Evolutionary conservation across 2,329 filamentous ascomycete genomes (phyloP).

Genomic region (Tolypocladium tropicale): DNA sequence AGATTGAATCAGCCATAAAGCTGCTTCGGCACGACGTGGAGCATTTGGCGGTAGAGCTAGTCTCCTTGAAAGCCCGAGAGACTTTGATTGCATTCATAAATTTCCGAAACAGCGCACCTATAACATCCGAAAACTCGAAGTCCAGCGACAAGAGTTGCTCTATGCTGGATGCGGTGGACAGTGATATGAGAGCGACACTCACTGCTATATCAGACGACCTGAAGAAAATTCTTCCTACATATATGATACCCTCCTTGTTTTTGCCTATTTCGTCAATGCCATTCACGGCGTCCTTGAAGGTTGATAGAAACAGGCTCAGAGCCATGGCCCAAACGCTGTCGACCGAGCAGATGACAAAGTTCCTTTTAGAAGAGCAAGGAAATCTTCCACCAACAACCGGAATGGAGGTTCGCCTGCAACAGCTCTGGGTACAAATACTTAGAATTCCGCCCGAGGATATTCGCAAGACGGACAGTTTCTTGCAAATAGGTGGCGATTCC

Average conservation of each 20-base stretch:
- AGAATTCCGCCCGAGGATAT: not conserved
- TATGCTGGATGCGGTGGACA: not conserved
- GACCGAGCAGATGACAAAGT: not conserved
- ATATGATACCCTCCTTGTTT: not conserved
- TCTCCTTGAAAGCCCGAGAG: not conserved
- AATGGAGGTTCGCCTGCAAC: not conserved
- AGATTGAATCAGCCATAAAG: slow-evolving; percentile 9
- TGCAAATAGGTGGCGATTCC: not conserved
- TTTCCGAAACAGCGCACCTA: not conserved
- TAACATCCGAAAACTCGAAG: not conserved
- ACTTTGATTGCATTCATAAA: not conserved
- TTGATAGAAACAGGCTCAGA: not conserved
- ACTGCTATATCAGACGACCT: not conserved
- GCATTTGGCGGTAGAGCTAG: slow-evolving; percentile 3
- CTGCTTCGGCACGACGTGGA: slow-evolving; percentile 1
- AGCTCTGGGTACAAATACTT: not conserved
- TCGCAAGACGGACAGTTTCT: not conserved
- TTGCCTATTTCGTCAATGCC: not conserved
- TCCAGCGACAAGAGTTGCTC: not conserved
- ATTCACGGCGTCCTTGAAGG: not conserved
- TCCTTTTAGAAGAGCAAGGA: not conserved
- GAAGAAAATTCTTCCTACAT: not conserved
- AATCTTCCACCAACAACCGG: not conserved
- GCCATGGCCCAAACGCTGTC: not conserved
- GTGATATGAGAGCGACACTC: not conserved